A percentile compares a stretch with the other conserved stretches of the same genome.
phyloP scores from a whole-genome alignment of 208 protist species.

The Crithidia sp. region DNA sequence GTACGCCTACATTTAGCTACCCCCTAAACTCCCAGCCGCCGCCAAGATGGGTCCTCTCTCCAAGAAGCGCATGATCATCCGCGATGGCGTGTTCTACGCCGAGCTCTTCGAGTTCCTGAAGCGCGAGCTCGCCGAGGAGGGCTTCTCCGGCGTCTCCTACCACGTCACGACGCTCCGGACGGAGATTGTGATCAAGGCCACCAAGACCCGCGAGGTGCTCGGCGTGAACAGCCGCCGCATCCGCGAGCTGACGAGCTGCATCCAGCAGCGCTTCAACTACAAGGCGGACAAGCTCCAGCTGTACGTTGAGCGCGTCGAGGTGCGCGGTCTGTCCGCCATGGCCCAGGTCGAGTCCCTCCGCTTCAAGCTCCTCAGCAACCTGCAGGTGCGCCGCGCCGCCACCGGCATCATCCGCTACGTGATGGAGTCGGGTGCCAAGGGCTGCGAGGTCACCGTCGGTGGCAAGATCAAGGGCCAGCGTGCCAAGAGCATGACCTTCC shows the following conservation, averaged over 20 bases:
- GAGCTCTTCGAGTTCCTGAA: constrained; percentile 99
- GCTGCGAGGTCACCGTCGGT: constrained; percentile 98
- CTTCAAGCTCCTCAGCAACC: constrained; percentile 98
- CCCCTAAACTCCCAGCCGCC: background rate
- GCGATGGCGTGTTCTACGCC: constrained; percentile 99
- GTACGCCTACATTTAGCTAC: constrained; percentile 4
- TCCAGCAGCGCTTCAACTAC: constrained; percentile 99
- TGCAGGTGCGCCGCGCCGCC: constrained; percentile 98
- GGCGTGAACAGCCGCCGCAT: constrained; percentile 98
- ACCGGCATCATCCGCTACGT: constrained; percentile 99
- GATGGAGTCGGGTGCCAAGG: constrained; percentile 98
- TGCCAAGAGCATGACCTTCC: constrained; percentile 99
- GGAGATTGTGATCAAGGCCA: constrained; percentile 99
- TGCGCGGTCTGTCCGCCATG: constrained; percentile 98
- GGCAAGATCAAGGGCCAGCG: constrained; percentile 99
- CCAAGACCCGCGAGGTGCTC: constrained; percentile 96
- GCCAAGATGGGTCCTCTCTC: constrained; percentile 79
- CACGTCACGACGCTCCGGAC: constrained; percentile 95
- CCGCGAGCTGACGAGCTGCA: constrained; percentile 97
- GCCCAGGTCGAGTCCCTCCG: constrained; percentile 98
- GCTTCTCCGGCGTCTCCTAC: constrained; percentile 97
- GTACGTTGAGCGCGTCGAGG: constrained; percentile 97
- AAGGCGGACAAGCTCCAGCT: constrained; percentile 95
- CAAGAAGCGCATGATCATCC: constrained; percentile 97
- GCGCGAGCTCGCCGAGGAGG: constrained; percentile 97